phyloP scores from a whole-genome alignment of 495 filamentous ascomycete species.

The Ascodesmis nigricans region DNA sequence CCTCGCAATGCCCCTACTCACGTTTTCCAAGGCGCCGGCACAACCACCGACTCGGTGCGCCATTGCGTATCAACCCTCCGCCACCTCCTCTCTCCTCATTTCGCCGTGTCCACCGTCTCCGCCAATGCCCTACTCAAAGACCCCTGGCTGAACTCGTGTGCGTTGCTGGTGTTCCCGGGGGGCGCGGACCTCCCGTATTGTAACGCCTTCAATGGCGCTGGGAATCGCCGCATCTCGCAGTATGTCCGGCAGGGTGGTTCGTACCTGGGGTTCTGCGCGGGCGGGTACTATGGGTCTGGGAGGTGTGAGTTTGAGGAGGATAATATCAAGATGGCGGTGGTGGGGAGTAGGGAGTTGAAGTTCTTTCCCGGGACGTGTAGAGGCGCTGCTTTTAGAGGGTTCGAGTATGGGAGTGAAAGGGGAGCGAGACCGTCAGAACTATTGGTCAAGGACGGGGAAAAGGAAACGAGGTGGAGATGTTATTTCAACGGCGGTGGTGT shows the following conservation, averaged over 20 bases:
- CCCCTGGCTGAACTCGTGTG: conserved; percentile 73
- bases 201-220: conserved; percentile 62
- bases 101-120: conserved; percentile 72
- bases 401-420: conserved; percentile 73
- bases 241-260: conserved; percentile 69
- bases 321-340: conserved; percentile 56
- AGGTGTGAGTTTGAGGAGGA: conserved; percentile 83
- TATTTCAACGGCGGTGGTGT: conserved; percentile 95
- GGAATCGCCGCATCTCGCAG: conserved; percentile 60
- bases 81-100: conserved; percentile 73
- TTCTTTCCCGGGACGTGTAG: conserved; percentile 79
- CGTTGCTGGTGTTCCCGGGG: conserved; percentile 76
- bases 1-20: conserved; percentile 5
- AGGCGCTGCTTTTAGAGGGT: conserved; percentile 72
- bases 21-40: conserved; percentile 43
- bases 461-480: conserved; percentile 42
- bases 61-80: conserved; percentile 78
- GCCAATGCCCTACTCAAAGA: conserved; percentile 65
- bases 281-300: conserved; percentile 69
- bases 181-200: conserved; percentile 92
- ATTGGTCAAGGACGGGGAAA: conserved; percentile 34
- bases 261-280: conserved; percentile 84
- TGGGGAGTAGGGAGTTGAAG: conserved; percentile 62
- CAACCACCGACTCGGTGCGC: conserved; percentile 66
- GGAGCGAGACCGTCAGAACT: conserved; percentile 57